phyloP scores from a whole-genome alignment of 2,329 filamentous ascomycete species.

The Epichloe gansuensis region DNA sequence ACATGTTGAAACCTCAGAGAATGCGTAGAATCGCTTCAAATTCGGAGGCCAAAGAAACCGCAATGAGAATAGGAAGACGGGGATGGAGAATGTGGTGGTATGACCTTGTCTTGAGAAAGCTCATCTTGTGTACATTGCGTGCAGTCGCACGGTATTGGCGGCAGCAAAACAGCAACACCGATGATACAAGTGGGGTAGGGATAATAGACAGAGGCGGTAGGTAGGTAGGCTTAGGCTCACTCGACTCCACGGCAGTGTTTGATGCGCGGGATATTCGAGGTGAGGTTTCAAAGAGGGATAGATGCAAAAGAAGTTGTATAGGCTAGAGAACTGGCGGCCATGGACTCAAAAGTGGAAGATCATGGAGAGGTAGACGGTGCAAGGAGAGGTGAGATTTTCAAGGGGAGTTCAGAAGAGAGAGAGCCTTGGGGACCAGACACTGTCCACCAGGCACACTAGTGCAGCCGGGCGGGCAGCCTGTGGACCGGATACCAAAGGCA shows the following conservation, averaged over 20 bases:
- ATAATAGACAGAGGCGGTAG: background rate
- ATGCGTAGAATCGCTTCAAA: background rate
- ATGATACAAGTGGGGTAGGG: background rate
- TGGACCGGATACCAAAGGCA: too few relatives aligned
- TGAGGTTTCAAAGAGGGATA: background rate
- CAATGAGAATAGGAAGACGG: background rate
- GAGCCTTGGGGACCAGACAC: background rate
- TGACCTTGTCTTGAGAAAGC: slow-evolving; percentile 32
- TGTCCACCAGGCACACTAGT: background rate
- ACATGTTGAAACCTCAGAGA: background rate
- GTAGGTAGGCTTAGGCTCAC: background rate
- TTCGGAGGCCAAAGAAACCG: background rate
- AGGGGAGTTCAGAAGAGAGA: background rate
- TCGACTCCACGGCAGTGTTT: background rate
- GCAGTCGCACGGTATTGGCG: slow-evolving; percentile 14
- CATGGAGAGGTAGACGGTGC: background rate
- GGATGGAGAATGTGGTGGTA: background rate
- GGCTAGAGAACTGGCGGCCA: background rate
- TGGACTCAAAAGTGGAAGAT: background rate
- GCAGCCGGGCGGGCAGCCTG: background rate
- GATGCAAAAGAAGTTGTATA: background rate
- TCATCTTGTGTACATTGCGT: slow-evolving; percentile 29
- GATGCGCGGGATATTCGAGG: background rate
- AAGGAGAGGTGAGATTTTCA: background rate
- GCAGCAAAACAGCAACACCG: background rate